A percentile compares a stretch with the other conserved stretches of the same genome.
phyloP scores from a whole-genome alignment of 345 rosid genomes.

The Salix purpurea region DNA sequence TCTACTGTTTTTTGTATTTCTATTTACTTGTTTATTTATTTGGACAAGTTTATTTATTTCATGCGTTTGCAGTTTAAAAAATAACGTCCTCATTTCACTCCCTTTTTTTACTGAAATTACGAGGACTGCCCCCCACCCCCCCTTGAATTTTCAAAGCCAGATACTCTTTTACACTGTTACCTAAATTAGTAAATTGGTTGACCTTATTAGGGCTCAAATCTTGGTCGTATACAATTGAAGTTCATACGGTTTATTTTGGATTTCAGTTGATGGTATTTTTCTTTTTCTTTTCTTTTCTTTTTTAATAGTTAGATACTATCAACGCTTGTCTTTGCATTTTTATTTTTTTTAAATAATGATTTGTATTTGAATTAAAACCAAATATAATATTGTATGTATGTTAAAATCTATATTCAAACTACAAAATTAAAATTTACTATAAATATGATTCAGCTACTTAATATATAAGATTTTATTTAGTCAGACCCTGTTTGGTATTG shows the following conservation, averaged over 20 bases:
- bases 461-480: too few species aligned
- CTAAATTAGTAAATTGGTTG: neutral
- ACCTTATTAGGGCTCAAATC: neutral
- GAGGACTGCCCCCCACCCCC: conserved; percentile 17
- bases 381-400: neutral
- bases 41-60: neutral
- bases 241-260: neutral
- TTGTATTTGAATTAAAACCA: too few species aligned
- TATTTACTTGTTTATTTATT: neutral
- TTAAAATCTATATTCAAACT: too few species aligned
- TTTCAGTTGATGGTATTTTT: neutral
- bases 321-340: too few species aligned
- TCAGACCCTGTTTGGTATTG: too few species aligned
- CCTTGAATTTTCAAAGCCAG: neutral
- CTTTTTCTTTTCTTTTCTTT: neutral
- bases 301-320: too few species aligned
- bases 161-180: neutral
- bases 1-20: neutral
- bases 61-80: too few species aligned
- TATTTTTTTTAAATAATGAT: too few species aligned
- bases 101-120: conserved; percentile 14
- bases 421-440: too few species aligned
- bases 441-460: neutral
- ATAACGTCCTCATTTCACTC: neutral
- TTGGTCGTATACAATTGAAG: too few species aligned